Conservation (phyloP, 192 early-diverging fungal genomes). For the Linnemannia hyalina region DNA sequence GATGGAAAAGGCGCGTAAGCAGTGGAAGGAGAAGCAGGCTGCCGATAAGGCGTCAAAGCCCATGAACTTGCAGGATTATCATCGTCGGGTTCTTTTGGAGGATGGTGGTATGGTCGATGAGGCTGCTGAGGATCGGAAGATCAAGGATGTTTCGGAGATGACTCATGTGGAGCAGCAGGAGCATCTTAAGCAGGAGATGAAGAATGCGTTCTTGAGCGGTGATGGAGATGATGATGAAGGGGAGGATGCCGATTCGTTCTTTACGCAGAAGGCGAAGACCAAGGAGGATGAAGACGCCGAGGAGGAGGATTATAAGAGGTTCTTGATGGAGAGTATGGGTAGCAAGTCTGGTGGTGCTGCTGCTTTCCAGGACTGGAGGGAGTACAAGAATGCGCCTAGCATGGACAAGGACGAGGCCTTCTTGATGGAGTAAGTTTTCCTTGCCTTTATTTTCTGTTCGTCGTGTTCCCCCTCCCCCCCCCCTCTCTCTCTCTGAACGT, state of each 20-base stretch:
- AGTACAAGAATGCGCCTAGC: conserved; percentile 64
- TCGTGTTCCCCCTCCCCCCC: background rate
- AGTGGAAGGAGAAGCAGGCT: conserved; percentile 78
- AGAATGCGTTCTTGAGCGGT: conserved; percentile 56
- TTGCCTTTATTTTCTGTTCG: background rate
- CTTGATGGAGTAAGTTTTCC: conserved; percentile 79
- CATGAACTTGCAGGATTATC: conserved; percentile 88
- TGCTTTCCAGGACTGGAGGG: conserved; percentile 72
- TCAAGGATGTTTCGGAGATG: conserved; percentile 49
- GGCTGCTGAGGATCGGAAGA: conserved; percentile 62
- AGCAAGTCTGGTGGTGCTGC: conserved; percentile 63
- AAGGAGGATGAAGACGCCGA: conserved; percentile 84
- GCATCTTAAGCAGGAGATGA: conserved; percentile 79
- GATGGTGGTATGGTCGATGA: conserved; percentile 66
- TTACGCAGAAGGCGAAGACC: conserved; percentile 80
- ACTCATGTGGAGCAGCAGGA: conserved; percentile 91
- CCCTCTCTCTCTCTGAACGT: background rate
- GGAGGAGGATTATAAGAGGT: conserved; percentile 91
- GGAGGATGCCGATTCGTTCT: conserved; percentile 77
- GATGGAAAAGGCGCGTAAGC: conserved; percentile 67
- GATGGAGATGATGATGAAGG: conserved; percentile 64
- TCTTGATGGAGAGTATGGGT: conserved; percentile 86
- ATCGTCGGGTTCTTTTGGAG: conserved; percentile 82
- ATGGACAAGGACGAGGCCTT: conserved; percentile 72
- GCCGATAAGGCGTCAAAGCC: conserved; percentile 71